Evolutionary conservation across 768 basidiomycete genomes (phyloP).

Genomic region (Suillus decipiens): DNA sequence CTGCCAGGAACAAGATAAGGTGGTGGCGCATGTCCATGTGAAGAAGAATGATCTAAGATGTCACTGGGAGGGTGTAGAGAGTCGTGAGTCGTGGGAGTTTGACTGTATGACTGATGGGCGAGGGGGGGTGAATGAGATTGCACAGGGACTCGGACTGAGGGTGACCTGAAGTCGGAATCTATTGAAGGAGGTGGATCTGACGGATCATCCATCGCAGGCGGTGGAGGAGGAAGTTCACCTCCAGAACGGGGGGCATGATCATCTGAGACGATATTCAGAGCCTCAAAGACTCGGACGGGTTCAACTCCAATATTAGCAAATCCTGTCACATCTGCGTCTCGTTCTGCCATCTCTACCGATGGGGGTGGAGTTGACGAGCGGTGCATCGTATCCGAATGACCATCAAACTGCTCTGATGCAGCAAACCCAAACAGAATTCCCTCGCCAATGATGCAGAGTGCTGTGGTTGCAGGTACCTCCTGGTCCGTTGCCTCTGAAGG

Average conservation of each 20-base stretch:
- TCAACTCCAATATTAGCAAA: slow-evolving; percentile 56
- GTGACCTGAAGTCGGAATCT: slow-evolving; percentile 69
- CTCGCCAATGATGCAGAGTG: slow-evolving; percentile 61
- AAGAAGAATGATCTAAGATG: slow-evolving; percentile 36
- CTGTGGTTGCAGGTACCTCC: slow-evolving; percentile 33
- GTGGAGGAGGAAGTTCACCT: slow-evolving; percentile 67
- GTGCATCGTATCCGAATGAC: slow-evolving; percentile 69
- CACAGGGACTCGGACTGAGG: slow-evolving; percentile 20
- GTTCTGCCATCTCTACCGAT: slow-evolving; percentile 71
- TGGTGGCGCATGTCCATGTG: slow-evolving; percentile 69
- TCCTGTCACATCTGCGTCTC: slow-evolving; percentile 68
- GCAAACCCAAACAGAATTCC: slow-evolving; percentile 77
- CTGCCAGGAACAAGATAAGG: slow-evolving; percentile 68
- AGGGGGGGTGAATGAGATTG: slow-evolving; percentile 32
- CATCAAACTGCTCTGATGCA: slow-evolving; percentile 76
- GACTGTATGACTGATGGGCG: slow-evolving; percentile 31
- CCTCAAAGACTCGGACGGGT: slow-evolving; percentile 57
- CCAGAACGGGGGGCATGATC: slow-evolving; percentile 35
- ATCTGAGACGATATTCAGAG: slow-evolving; percentile 57
- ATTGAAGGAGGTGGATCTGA: slow-evolving; percentile 88
- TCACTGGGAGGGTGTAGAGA: slow-evolving; percentile 35
- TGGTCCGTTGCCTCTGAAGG: slow-evolving; percentile 40
- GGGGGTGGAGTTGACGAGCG: slow-evolving; percentile 73
- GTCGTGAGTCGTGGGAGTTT: slow-evolving; percentile 30
- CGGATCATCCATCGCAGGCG: slow-evolving; percentile 83